Conservation (phyloP, 345 rosid genomes). For the Dovyalis caffra region DNA sequence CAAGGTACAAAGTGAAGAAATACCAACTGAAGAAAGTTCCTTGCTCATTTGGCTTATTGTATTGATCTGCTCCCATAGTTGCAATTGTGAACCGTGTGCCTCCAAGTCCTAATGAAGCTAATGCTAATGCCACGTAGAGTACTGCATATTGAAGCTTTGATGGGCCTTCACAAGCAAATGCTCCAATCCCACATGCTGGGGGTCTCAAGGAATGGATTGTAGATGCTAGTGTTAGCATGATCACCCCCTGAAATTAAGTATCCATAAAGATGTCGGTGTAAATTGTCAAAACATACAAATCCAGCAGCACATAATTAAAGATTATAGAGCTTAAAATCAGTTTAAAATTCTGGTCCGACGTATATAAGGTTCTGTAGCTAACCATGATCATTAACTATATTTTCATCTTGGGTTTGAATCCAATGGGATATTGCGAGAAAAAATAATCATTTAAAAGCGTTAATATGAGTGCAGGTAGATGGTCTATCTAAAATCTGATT, state of each 20-base stretch:
- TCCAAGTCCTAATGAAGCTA: conserved; percentile 29
- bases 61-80: conserved; percentile 50
- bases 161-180: conserved; percentile 31
- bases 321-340: no score
- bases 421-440: no score
- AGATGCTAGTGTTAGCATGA: conserved; percentile 38
- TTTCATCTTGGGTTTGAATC: no score
- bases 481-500: no score
- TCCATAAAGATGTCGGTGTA: no score
- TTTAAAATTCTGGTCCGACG: no score
- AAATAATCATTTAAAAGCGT: no score
- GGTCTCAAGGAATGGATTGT: conserved; percentile 39
- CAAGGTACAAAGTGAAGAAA: conserved; percentile 29
- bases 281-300: no score
- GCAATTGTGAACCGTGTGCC: conserved; percentile 41
- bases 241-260: conserved; percentile 40
- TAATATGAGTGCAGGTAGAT: no score
- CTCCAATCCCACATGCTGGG: conserved; percentile 25
- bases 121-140: conserved; percentile 40
- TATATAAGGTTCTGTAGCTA: no score
- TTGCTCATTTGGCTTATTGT: conserved; percentile 33
- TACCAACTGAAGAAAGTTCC: conserved; percentile 52
- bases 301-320: no score
- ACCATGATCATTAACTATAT: no score
- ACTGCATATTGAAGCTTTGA: conserved; percentile 34